These are phyloP conservation scores for Kitagawia praeruptora DNA, from an alignment of 129 eudicot genomes.

Conservation along the genomic window DNA sequence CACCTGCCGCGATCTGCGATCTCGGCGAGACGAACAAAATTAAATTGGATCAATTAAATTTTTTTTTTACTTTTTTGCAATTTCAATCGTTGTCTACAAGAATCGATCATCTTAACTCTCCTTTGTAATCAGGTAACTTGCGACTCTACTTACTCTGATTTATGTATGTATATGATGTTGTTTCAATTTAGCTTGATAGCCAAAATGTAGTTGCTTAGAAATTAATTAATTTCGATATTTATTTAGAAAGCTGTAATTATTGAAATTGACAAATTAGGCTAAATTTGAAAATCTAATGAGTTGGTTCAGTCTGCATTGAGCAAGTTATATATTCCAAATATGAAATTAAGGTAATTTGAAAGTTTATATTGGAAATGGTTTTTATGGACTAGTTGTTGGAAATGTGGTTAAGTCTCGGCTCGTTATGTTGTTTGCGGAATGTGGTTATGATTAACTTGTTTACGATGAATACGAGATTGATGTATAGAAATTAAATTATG, in stretches of 20 bases:
- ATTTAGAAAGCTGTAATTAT: neutral
- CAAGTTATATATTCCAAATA: too few relatives aligned
- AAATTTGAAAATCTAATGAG: neutral
- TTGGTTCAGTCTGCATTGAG: neutral
- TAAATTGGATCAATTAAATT: neutral
- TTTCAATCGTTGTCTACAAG: neutral
- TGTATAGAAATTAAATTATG: too few relatives aligned
- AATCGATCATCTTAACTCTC: neutral
- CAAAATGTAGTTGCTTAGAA: neutral
- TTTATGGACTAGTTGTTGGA: neutral
- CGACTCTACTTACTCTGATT: neutral
- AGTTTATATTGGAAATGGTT: too few relatives aligned
- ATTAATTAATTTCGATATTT: neutral
- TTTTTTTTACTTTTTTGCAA: neutral
- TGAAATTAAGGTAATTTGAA: too few relatives aligned
- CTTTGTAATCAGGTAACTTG: neutral
- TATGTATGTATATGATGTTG: neutral
- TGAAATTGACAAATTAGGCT: neutral
- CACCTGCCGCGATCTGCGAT: conserved; percentile 1
- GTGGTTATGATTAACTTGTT: neutral
- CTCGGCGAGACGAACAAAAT: neutral
- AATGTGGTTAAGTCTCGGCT: neutral
- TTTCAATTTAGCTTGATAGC: neutral
- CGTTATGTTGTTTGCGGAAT: neutral
- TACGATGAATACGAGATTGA: neutral